Conservation (phyloP, 129 eudicot species). For the Gnaphalium uliginosum region DNA sequence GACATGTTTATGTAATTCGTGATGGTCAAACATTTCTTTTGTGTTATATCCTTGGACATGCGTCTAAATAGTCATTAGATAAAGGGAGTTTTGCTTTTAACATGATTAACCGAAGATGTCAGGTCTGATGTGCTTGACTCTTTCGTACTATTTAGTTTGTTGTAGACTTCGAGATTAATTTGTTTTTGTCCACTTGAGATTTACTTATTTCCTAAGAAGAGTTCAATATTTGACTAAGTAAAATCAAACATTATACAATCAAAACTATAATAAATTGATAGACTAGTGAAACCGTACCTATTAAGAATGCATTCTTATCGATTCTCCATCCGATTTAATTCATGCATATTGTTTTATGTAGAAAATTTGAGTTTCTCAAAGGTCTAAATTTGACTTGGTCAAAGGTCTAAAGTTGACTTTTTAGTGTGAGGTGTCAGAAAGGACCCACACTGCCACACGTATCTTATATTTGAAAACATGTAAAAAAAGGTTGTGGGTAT, state of each 20-base stretch:
- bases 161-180: neutral
- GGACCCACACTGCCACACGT: too few relatives aligned
- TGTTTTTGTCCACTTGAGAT: neutral
- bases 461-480: neutral
- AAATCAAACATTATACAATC: neutral
- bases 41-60: neutral
- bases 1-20: neutral
- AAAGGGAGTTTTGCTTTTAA: neutral
- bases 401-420: neutral
- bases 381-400: neutral
- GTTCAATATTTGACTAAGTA: neutral
- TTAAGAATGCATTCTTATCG: neutral
- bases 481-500: neutral
- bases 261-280: neutral
- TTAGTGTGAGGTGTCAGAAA: neutral
- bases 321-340: neutral
- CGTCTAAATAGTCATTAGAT: neutral
- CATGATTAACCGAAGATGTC: neutral
- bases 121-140: neutral
- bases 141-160: neutral
- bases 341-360: neutral
- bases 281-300: neutral
- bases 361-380: neutral
- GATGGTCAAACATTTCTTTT: slow-evolving; percentile 18
- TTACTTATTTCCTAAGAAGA: neutral